Evolutionary conservation across 1,139 yeast species (phyloP).

Genomic region (Citeromyces siamensis): DNA sequence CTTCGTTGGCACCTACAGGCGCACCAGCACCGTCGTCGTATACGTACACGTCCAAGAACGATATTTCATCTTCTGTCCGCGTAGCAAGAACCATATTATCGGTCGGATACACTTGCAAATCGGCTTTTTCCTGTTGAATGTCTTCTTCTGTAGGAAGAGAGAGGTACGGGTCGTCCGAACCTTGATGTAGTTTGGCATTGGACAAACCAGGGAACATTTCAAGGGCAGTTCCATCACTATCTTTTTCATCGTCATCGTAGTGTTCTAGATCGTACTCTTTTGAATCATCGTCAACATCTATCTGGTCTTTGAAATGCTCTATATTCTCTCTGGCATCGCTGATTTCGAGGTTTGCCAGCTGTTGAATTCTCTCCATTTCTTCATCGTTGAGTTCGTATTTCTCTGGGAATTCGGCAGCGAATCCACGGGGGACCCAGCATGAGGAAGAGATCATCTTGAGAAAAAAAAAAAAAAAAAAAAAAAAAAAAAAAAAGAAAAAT

Average conservation of each 20-base stretch:
- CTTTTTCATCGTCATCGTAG: conserved; percentile 57
- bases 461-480: conserved; percentile 5
- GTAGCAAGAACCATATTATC: conserved; percentile 87
- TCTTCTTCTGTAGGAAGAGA: conserved; percentile 62
- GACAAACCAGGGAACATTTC: conserved; percentile 65
- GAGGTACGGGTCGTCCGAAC: conserved; percentile 55
- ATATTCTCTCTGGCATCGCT: conserved; percentile 60
- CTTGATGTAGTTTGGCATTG: conserved; percentile 32
- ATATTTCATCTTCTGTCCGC: conserved; percentile 92
- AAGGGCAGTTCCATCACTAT: conserved; percentile 25
- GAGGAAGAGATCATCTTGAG: conserved; percentile 74
- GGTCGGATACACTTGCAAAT: conserved; percentile 77
- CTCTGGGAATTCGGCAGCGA: conserved; percentile 86
- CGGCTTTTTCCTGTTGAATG: conserved; percentile 59
- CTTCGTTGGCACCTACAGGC: conserved; percentile 43
- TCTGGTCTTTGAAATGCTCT: conserved; percentile 31
- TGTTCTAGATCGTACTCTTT: conserved; percentile 81
- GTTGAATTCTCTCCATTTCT: conserved; percentile 84
- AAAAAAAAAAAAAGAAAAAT: conserved; percentile 5
- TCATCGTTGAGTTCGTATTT: conserved; percentile 81
- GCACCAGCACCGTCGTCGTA: conserved; percentile 93
- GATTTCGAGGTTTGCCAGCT: conserved; percentile 74
- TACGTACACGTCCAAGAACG: conserved; percentile 84
- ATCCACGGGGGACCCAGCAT: conserved; percentile 95
- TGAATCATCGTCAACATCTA: conserved; percentile 67